phyloP scores from a whole-genome alignment of 352 stramenopile species.

The Phytophthora citricola region DNA sequence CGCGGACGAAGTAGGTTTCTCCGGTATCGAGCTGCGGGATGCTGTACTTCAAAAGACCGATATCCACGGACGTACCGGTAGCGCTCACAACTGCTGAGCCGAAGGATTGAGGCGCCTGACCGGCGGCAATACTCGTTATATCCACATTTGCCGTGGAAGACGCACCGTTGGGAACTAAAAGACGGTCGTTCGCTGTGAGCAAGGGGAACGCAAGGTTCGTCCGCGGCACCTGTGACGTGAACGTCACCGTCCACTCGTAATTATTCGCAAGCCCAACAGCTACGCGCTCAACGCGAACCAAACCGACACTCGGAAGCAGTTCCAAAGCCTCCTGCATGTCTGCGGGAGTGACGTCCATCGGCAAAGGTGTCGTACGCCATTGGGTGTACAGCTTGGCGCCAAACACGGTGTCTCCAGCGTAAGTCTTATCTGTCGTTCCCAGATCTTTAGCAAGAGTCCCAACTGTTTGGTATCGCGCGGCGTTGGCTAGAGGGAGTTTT shows the following conservation, averaged over 20 bases:
- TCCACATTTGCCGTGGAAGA: slow-evolving; percentile 31
- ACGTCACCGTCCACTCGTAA: slow-evolving; percentile 92
- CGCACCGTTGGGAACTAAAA: slow-evolving; percentile 32
- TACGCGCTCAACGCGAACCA: slow-evolving; percentile 91
- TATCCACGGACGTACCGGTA: background rate
- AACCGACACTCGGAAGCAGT: slow-evolving; percentile 87
- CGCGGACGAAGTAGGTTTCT: slow-evolving; percentile 76
- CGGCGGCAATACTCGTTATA: slow-evolving; percentile 28
- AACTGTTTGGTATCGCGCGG: slow-evolving; percentile 33
- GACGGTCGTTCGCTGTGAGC: slow-evolving; percentile 62
- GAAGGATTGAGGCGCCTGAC: slow-evolving; percentile 50
- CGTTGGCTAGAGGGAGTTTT: slow-evolving; percentile 60
- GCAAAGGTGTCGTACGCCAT: slow-evolving; percentile 65
- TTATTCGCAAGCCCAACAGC: slow-evolving; percentile 58
- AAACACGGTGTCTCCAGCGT: slow-evolving; percentile 58
- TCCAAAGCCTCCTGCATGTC: slow-evolving; percentile 84
- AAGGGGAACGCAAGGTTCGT: slow-evolving; percentile 35
- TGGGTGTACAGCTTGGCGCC: slow-evolving; percentile 50
- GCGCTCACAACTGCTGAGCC: slow-evolving; percentile 36
- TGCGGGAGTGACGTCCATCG: slow-evolving; percentile 62
- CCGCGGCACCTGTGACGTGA: slow-evolving; percentile 66
- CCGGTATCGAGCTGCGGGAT: slow-evolving; percentile 65
- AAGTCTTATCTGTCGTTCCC: slow-evolving; percentile 35
- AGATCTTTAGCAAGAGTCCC: slow-evolving; percentile 31
- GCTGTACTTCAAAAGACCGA: slow-evolving; percentile 49